phyloP scores from a whole-genome alignment of 2,329 filamentous ascomycete genomes.

The Scleromitrula shiraiana region DNA sequence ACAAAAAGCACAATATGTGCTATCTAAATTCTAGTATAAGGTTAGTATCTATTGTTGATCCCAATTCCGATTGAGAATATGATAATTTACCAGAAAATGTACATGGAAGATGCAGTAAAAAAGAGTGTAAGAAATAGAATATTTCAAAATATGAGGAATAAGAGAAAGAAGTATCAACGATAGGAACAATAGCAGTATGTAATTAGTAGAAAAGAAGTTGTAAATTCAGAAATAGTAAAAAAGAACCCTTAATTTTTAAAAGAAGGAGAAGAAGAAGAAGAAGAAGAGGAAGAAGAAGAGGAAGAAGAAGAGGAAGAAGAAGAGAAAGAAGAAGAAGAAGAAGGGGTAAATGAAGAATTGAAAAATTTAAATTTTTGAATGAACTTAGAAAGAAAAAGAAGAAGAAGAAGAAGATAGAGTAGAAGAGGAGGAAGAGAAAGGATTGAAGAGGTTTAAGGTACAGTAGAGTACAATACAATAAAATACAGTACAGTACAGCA shows the following conservation, averaged over 20 bases:
- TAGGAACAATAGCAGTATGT: neutral
- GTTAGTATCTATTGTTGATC: conserved; percentile 9
- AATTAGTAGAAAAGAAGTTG: neutral
- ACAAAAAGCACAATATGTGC: conserved; percentile 21
- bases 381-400: too few species aligned
- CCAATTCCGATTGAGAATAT: neutral
- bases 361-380: too few species aligned
- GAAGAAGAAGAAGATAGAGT: too few species aligned
- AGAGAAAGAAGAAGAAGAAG: too few species aligned
- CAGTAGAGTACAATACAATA: too few species aligned
- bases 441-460: too few species aligned
- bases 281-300: too few species aligned
- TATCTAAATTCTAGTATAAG: conserved; percentile 19
- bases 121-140: conserved; percentile 21
- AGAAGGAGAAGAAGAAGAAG: neutral
- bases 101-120: conserved; percentile 25
- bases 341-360: too few species aligned
- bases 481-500: too few species aligned
- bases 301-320: too few species aligned
- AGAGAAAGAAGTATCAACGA: conserved; percentile 1
- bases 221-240: neutral
- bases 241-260: neutral
- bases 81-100: conserved; percentile 21
- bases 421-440: too few species aligned
- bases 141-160: conserved; percentile 6